Evolutionary conservation across 2,329 filamentous ascomycete species (phyloP).

Genomic region (Elsinoe necatrix): DNA sequence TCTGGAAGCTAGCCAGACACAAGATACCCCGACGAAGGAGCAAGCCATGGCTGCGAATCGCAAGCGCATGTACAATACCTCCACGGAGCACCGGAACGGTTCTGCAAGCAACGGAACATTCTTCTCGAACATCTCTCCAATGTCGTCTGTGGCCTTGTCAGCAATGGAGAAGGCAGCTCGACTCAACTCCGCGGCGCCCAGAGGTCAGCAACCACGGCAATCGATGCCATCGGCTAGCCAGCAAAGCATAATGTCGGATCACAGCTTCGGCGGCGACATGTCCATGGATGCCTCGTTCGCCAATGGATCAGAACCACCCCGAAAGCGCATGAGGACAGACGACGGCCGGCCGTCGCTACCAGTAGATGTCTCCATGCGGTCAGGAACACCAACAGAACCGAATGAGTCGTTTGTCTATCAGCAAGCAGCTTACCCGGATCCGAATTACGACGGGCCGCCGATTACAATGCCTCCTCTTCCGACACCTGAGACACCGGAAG

Average conservation of each 20-base stretch:
- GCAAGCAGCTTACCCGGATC: slow-evolving; percentile 28
- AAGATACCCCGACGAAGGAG: slow-evolving; percentile 96
- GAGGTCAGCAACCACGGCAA: slow-evolving; percentile 55
- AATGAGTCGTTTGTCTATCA: slow-evolving; percentile 69
- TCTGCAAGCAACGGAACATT: slow-evolving; percentile 65
- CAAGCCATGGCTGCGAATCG: slow-evolving; percentile 91
- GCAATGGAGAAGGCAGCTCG: slow-evolving; percentile 89
- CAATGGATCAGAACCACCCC: slow-evolving; percentile 60
- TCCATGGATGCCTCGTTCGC: slow-evolving; percentile 62
- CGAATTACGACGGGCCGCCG: slow-evolving; percentile 39
- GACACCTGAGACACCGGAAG: slow-evolving; percentile 50
- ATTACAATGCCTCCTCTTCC: slow-evolving; percentile 58
- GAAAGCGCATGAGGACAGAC: slow-evolving; percentile 58
- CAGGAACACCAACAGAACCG: slow-evolving; percentile 63
- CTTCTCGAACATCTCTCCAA: slow-evolving; percentile 93
- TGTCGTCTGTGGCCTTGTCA: slow-evolving; percentile 84
- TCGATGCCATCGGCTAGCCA: slow-evolving; percentile 64
- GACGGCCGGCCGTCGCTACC: slow-evolving; percentile 26
- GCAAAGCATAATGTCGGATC: slow-evolving; percentile 53
- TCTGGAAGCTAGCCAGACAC: slow-evolving; percentile 58
- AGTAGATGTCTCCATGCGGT: slow-evolving; percentile 53
- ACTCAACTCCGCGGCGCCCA: slow-evolving; percentile 75
- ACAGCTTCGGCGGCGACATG: slow-evolving; percentile 24
- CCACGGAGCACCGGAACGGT: slow-evolving; percentile 53
- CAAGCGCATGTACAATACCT: slow-evolving; percentile 81